These are phyloP conservation scores for Nidula niveotomentosa DNA, from an alignment of 1,284 basidiomycete genomes.

Conservation along the genomic window DNA sequence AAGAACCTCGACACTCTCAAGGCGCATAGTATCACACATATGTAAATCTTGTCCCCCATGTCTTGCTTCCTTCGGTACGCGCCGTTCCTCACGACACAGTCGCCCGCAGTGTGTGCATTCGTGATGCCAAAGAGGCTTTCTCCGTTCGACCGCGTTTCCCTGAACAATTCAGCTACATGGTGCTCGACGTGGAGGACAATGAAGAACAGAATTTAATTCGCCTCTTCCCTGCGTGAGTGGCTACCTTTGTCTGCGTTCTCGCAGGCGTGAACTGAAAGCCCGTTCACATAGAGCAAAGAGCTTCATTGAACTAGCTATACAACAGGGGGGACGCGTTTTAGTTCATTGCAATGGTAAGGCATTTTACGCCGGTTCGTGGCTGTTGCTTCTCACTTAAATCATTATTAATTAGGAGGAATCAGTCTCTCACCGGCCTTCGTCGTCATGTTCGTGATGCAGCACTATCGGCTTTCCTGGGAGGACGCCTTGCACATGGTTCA, in stretches of 20 bases:
- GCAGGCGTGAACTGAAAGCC: constrained; percentile 1
- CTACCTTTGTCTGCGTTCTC: not conserved
- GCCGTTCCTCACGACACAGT: constrained; percentile 8
- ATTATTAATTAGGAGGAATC: constrained; percentile 66
- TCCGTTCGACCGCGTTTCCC: constrained; percentile 87
- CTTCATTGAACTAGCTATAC: constrained; percentile 80
- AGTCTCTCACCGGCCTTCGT: constrained; percentile 86
- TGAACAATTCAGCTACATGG: constrained; percentile 77
- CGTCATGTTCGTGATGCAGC: constrained; percentile 91
- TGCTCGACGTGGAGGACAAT: constrained; percentile 86
- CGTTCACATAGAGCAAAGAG: constrained; percentile 56
- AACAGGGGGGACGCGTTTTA: constrained; percentile 71
- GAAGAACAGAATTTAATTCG: constrained; percentile 90
- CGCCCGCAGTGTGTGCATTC: constrained; percentile 73
- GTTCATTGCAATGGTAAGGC: constrained; percentile 88
- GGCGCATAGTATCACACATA: constrained; percentile 76
- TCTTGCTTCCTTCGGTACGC: constrained; percentile 2
- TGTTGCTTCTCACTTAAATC: not conserved
- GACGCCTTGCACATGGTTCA: constrained; percentile 85
- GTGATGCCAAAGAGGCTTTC: constrained; percentile 85
- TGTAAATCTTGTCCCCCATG: constrained; percentile 52
- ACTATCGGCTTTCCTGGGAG: constrained; percentile 79
- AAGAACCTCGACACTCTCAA: constrained; percentile 73
- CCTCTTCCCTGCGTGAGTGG: constrained; percentile 69
- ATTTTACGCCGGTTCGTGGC: constrained; percentile 4